Conservation (phyloP, 2,329 filamentous ascomycete species). For the Neodidymelliopsis sp. region DNA sequence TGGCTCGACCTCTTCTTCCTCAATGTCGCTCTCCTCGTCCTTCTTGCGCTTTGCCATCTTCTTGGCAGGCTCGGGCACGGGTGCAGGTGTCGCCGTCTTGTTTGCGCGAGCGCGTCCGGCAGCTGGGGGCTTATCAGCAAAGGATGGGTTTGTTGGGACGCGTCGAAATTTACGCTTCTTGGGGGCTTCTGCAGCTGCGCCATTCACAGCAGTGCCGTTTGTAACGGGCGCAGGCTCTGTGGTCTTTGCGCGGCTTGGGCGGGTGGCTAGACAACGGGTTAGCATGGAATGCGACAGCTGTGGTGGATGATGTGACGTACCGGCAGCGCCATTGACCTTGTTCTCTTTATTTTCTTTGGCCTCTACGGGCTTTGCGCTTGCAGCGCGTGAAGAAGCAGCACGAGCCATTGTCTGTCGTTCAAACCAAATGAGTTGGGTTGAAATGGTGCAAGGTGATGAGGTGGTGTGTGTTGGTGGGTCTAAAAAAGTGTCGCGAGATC, state of each 20-base stretch:
- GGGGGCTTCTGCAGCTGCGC: constrained; percentile 12
- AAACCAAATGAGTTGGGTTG: constrained; percentile 21
- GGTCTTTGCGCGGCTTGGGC: constrained; percentile 38
- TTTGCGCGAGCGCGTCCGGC: constrained; percentile 29
- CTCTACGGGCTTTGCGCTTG: constrained; percentile 37
- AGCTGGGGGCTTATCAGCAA: constrained; percentile 23
- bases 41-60: constrained; percentile 43
- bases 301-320: constrained; percentile 32
- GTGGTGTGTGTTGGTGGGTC: constrained; percentile 40
- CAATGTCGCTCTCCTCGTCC: constrained; percentile 34
- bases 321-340: constrained; percentile 38
- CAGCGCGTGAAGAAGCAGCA: constrained; percentile 36
- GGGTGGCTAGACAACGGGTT: constrained; percentile 24
- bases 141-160: constrained; percentile 13
- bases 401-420: constrained; percentile 38
- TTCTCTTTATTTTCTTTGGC: constrained; percentile 32
- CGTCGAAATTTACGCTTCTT: constrained; percentile 18
- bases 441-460: constrained; percentile 21
- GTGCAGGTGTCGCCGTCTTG: constrained; percentile 30
- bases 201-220: constrained; percentile 19
- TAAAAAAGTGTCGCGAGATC: constrained; percentile 26
- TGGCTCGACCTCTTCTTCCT: constrained; percentile 27
- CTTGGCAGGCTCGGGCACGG: constrained; percentile 25
- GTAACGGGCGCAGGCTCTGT: constrained; percentile 23
- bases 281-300: constrained; percentile 22